A percentile compares a stretch with the other conserved stretches of the same genome.
phyloP scores from a whole-genome alignment of 2,329 filamentous ascomycete species.

The Talaromyces pinophilus region DNA sequence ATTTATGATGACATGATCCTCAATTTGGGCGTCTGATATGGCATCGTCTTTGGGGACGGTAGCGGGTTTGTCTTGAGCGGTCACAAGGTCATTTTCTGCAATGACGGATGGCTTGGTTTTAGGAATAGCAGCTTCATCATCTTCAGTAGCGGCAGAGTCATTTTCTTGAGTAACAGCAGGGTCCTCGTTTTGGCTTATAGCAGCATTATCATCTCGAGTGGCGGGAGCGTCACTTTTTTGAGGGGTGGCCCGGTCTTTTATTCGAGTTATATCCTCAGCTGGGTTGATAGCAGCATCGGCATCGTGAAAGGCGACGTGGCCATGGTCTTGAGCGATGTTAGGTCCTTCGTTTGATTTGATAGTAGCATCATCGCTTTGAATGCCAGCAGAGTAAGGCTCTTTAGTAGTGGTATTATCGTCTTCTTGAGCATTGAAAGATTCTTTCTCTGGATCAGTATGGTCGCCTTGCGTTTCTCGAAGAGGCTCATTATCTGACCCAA shows the following conservation, averaged over 20 bases:
- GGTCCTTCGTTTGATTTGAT: no score
- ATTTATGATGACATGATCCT: background rate
- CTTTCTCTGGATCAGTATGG: background rate
- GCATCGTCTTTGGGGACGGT: background rate
- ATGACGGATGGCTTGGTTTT: background rate
- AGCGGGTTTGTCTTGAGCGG: background rate
- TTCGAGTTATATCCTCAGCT: background rate
- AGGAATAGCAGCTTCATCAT: background rate
- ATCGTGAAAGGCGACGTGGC: background rate
- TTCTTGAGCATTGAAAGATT: background rate
- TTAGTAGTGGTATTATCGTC: background rate
- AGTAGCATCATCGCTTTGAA: background rate
- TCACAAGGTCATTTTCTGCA: background rate
- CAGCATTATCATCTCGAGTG: background rate
- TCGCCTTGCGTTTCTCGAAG: background rate
- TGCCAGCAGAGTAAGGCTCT: background rate
- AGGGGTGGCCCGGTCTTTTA: background rate
- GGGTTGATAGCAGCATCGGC: background rate
- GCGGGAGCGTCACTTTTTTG: background rate
- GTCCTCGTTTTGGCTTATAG: background rate
- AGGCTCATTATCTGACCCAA: no score
- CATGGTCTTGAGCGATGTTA: background rate
- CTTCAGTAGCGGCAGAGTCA: background rate
- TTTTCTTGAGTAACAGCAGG: background rate
- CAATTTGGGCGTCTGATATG: background rate